Percentiles rank a stretch among this genome's conserved stretches.
Conservation (phyloP, 2,329 filamentous ascomycete species). For the Claviceps paspali region DNA sequence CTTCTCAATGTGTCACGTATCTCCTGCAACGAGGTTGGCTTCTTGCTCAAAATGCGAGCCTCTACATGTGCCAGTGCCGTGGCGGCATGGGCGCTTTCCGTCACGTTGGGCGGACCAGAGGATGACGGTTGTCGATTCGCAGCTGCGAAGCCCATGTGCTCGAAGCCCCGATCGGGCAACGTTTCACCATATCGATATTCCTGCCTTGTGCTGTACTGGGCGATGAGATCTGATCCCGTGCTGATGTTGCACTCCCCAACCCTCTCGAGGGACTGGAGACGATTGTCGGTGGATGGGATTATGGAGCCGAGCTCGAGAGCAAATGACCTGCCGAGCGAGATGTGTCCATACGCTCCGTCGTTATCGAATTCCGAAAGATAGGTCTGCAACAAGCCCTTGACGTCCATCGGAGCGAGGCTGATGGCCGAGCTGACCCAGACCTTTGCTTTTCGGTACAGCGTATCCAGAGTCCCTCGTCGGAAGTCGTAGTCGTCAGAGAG, state of each 20-base stretch:
- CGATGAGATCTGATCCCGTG: constrained; percentile 87
- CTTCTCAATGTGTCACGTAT: constrained; percentile 69
- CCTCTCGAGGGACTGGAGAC: constrained; percentile 65
- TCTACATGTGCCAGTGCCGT: constrained; percentile 61
- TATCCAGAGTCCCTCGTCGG: constrained; percentile 63
- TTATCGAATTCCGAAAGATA: constrained; percentile 93
- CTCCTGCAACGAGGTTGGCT: constrained; percentile 55
- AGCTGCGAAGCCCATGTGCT: constrained; percentile 47
- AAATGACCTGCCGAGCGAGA: constrained; percentile 86
- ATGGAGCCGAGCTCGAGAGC: constrained; percentile 81
- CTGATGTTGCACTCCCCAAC: constrained; percentile 65
- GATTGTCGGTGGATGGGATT: constrained; percentile 75
- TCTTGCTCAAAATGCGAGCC: constrained; percentile 51
- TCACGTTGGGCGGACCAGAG: constrained; percentile 29
- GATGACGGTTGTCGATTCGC: constrained; percentile 37
- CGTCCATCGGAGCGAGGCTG: constrained; percentile 74
- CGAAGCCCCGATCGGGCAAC: constrained; percentile 50
- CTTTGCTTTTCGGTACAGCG: constrained; percentile 61
- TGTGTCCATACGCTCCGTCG: constrained; percentile 77
- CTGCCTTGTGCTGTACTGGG: constrained; percentile 92
- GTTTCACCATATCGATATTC: constrained; percentile 83
- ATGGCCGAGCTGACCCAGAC: constrained; percentile 69
- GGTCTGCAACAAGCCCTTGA: constrained; percentile 90
- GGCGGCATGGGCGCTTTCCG: constrained; percentile 41
- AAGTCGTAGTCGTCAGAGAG: constrained; percentile 88